Conservation (phyloP, 176 grass and related monocot genomes). For the Metroxylon sagu region DNA sequence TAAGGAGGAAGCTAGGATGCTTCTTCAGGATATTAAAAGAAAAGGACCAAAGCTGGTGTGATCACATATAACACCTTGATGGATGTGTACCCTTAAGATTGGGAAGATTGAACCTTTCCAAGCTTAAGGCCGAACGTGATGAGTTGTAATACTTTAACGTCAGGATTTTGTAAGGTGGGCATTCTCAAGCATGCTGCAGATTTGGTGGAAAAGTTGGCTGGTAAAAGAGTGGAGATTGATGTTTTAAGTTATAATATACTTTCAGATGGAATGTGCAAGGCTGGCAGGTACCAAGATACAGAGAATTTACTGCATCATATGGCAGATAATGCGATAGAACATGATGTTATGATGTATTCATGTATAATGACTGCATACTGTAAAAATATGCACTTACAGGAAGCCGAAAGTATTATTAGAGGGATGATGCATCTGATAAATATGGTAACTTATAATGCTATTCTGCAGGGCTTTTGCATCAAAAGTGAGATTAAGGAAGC, state of each 20-base stretch:
- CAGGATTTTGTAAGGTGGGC: slow-evolving; percentile 20
- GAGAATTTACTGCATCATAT: slow-evolving; percentile 10
- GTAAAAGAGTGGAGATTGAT: slow-evolving; percentile 26
- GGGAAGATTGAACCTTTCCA: not conserved
- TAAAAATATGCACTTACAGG: too few species aligned
- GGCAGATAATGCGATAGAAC: not conserved
- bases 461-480: too few species aligned
- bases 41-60: slow-evolving; percentile 17
- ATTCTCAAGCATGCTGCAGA: slow-evolving; percentile 18
- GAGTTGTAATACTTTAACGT: slow-evolving; percentile 22
- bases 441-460: too few species aligned
- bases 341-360: too few species aligned
- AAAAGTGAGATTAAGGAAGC: too few species aligned
- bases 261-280: slow-evolving; percentile 16
- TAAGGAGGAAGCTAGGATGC: slow-evolving; percentile 18
- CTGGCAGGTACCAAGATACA: slow-evolving; percentile 1
- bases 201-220: slow-evolving; percentile 25
- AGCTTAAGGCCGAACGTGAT: slow-evolving; percentile 15
- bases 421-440: too few species aligned
- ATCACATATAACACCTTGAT: slow-evolving; percentile 28
- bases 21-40: slow-evolving; percentile 8
- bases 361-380: too few species aligned
- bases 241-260: slow-evolving; percentile 14
- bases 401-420: too few species aligned
- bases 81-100: slow-evolving; percentile 33